phyloP scores from a whole-genome alignment of 2,329 filamentous ascomycete species.

The Ophiostoma triangulosporum region DNA sequence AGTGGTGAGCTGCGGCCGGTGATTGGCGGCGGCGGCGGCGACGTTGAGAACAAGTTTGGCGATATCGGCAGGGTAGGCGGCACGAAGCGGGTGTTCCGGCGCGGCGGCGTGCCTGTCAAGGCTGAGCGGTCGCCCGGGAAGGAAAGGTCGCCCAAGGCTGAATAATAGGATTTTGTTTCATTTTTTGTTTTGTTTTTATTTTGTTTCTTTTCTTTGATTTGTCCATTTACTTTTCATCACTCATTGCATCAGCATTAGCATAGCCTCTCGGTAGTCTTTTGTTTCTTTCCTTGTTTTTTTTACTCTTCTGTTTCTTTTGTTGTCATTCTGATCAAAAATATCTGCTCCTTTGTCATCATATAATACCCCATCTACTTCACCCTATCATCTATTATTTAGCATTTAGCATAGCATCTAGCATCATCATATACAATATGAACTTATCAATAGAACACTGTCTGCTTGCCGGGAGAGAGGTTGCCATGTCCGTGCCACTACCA shows the following conservation, averaged over 20 bases:
- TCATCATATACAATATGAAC: no score
- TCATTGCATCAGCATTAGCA: constrained; percentile 1
- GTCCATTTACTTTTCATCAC: not conserved
- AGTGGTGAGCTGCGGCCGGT: constrained; percentile 39
- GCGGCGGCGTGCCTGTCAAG: constrained; percentile 6
- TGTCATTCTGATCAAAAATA: not conserved
- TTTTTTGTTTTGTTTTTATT: not conserved
- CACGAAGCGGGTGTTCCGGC: constrained; percentile 57
- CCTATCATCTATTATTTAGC: not conserved
- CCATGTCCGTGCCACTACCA: no score
- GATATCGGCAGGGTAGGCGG: constrained; percentile 59
- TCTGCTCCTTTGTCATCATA: constrained; percentile 2
- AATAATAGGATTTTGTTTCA: no score
- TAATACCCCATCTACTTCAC: constrained; percentile 7
- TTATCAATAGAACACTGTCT: no score
- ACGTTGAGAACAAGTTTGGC: constrained; percentile 39
- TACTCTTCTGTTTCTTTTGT: not conserved
- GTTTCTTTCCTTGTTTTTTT: not conserved
- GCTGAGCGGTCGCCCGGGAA: no score
- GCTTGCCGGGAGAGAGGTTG: no score
- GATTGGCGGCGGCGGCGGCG: constrained; percentile 11
- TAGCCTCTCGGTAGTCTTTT: not conserved
- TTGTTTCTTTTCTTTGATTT: not conserved
- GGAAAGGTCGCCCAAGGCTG: no score
- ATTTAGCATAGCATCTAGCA: no score